These are phyloP conservation scores for Tuber microsphaerosporum DNA, from an alignment of 495 filamentous ascomycete genomes.

Conservation along the genomic window DNA sequence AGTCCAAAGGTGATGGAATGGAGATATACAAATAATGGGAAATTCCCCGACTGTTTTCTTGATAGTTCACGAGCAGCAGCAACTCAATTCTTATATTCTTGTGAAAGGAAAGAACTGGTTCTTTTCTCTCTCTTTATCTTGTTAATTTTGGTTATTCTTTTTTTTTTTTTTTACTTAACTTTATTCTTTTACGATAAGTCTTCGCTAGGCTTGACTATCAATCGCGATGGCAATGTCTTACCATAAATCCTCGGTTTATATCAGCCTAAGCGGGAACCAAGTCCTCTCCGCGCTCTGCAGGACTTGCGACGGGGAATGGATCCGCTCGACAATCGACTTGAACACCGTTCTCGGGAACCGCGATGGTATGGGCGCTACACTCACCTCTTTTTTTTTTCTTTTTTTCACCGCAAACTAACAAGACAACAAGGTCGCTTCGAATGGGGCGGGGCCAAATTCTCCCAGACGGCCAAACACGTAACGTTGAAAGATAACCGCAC, in stretches of 20 bases:
- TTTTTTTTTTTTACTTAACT: not conserved
- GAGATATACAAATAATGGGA: not conserved
- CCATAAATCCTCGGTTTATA: constrained; percentile 28
- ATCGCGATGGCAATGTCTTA: constrained; percentile 23
- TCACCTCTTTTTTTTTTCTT: not conserved
- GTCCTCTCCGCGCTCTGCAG: constrained; percentile 33
- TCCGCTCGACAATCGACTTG: constrained; percentile 30
- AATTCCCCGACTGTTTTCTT: not conserved
- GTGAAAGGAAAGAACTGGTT: not conserved
- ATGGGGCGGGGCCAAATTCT: constrained; percentile 23
- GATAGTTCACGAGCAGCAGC: not conserved
- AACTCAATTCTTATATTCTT: not conserved
- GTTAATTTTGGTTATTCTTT: not conserved
- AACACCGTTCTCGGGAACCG: constrained; percentile 26
- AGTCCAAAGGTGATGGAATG: not conserved
- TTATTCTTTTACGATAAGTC: not conserved
- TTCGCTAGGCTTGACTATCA: not conserved
- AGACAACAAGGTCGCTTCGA: constrained; percentile 21
- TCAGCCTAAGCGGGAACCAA: constrained; percentile 31
- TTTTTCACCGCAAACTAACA: constrained; percentile 8
- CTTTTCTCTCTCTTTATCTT: not conserved
- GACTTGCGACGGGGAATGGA: constrained; percentile 30
- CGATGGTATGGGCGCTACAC: constrained; percentile 13
- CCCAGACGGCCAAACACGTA: constrained; percentile 24
- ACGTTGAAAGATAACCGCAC: constrained; percentile 22